These are phyloP conservation scores for Alternaria panax DNA, from an alignment of 2,329 filamentous ascomycete species.

Conservation along the genomic window DNA sequence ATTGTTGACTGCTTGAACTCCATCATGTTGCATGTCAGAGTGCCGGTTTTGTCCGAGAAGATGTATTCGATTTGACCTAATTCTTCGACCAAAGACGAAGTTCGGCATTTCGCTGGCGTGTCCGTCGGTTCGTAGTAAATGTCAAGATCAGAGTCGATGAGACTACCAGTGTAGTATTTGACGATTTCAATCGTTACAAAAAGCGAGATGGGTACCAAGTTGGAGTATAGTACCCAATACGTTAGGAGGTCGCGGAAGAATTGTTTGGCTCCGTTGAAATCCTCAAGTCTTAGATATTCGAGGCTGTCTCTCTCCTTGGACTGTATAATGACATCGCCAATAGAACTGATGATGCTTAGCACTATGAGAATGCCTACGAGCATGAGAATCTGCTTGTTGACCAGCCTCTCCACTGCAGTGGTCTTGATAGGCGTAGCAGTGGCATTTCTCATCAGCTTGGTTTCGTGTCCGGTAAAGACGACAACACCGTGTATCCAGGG, in stretches of 20 bases:
- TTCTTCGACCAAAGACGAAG: slow-evolving; percentile 95
- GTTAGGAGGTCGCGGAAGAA: slow-evolving; percentile 96
- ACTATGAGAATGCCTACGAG: slow-evolving; percentile 83
- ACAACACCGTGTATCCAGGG: slow-evolving; percentile 97
- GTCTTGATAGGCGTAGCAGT: slow-evolving; percentile 97
- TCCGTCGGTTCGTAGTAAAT: slow-evolving; percentile 98
- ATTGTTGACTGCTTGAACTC: slow-evolving; percentile 97
- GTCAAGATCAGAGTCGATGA: slow-evolving; percentile 96
- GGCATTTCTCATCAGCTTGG: slow-evolving; percentile 98
- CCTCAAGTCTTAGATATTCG: slow-evolving; percentile 71
- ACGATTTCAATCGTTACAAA: slow-evolving; percentile 98
- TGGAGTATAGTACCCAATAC: slow-evolving; percentile 98
- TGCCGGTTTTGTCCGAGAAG: slow-evolving; percentile 98
- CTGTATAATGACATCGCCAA: slow-evolving; percentile 86
- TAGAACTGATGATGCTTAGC: slow-evolving; percentile 87
- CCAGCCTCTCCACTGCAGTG: slow-evolving; percentile 91
- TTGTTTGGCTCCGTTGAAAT: slow-evolving; percentile 72
- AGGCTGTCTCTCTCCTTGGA: slow-evolving; percentile 68
- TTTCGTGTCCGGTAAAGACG: slow-evolving; percentile 97
- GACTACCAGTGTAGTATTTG: slow-evolving; percentile 97
- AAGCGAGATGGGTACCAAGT: slow-evolving; percentile 93
- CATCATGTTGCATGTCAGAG: slow-evolving; percentile 98
- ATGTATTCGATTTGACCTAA: slow-evolving; percentile 98
- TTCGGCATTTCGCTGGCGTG: slow-evolving; percentile 93
- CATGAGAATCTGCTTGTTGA: slow-evolving; percentile 92